Conservation (phyloP, 176 grass and related monocot species). For the Aegilops tauschii region DNA sequence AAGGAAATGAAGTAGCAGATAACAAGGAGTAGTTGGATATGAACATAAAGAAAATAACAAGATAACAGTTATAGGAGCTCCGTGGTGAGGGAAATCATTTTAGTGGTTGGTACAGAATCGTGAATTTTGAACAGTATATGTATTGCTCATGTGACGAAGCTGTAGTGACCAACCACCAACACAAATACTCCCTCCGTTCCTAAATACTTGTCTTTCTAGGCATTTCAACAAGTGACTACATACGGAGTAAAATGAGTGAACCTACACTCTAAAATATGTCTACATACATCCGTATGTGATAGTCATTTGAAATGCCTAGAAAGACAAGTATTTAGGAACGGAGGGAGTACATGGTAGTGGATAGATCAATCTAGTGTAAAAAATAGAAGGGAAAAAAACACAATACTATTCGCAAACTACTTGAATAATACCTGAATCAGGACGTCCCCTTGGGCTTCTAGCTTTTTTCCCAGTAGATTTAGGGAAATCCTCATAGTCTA, state of each 20-base stretch:
- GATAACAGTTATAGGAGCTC: not conserved
- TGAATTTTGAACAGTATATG: not conserved
- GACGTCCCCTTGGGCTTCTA: slow-evolving; percentile 60
- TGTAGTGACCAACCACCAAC: not conserved
- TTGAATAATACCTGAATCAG: slow-evolving; percentile 61
- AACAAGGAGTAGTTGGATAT: slow-evolving; percentile 10
- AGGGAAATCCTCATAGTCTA: slow-evolving; percentile 41
- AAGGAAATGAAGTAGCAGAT: slow-evolving; percentile 20
- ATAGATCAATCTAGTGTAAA: not conserved
- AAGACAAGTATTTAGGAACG: too few relatives aligned
- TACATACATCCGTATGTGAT: too few relatives aligned
- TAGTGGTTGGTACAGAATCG: not conserved
- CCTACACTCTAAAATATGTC: too few relatives aligned
- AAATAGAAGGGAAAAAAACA: not conserved
- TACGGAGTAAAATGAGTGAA: too few relatives aligned
- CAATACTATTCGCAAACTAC: not conserved
- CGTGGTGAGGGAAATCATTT: not conserved
- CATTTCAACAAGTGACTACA: too few relatives aligned
- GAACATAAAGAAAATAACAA: slow-evolving; percentile 1
- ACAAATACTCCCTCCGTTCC: not conserved
- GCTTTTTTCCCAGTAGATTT: slow-evolving; percentile 52
- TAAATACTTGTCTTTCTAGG: too few relatives aligned
- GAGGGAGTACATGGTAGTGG: not conserved
- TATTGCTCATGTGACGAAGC: slow-evolving; percentile 1
- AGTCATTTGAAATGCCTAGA: too few relatives aligned